Evolutionary conservation across 495 filamentous ascomycete species (phyloP).

Genomic region (Lichina pygmaea): DNA sequence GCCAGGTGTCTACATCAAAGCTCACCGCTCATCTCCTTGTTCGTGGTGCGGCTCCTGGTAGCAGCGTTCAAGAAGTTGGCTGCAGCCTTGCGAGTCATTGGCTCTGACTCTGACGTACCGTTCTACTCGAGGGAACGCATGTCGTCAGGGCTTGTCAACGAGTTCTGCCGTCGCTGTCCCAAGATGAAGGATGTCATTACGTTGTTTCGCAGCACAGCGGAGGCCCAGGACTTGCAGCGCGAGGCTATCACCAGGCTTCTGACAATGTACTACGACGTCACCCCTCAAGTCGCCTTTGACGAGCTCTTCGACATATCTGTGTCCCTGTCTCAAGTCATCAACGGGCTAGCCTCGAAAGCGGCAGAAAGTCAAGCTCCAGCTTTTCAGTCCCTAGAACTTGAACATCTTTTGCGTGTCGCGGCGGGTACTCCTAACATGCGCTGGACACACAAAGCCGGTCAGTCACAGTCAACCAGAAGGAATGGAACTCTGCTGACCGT

Average conservation of each 20-base stretch:
- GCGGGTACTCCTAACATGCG: constrained; percentile 51
- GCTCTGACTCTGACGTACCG: constrained; percentile 10
- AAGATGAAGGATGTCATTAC: constrained; percentile 47
- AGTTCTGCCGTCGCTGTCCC: constrained; percentile 58
- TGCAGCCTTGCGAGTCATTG: constrained; percentile 24
- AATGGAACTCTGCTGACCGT: not conserved
- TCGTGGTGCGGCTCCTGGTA: constrained; percentile 51
- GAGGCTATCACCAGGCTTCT: constrained; percentile 54
- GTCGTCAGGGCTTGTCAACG: constrained; percentile 31
- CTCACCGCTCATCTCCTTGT: constrained; percentile 48
- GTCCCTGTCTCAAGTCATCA: constrained; percentile 37
- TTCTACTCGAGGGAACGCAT: constrained; percentile 35
- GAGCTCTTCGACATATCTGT: constrained; percentile 69
- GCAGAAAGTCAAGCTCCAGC: not conserved
- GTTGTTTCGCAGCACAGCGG: constrained; percentile 33
- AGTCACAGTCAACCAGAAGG: constrained; percentile 1
- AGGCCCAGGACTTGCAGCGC: constrained; percentile 43
- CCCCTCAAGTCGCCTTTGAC: constrained; percentile 53
- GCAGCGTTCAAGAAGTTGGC: constrained; percentile 56
- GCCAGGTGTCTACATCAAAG: constrained; percentile 53
- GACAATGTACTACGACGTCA: constrained; percentile 49
- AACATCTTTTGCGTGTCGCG: constrained; percentile 52
- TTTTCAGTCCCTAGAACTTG: constrained; percentile 37
- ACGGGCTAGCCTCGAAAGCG: constrained; percentile 6
- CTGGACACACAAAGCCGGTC: constrained; percentile 48